Evolutionary conservation across 192 early-diverging fungal species (phyloP).

Genomic region (Backusella morwellensis): DNA sequence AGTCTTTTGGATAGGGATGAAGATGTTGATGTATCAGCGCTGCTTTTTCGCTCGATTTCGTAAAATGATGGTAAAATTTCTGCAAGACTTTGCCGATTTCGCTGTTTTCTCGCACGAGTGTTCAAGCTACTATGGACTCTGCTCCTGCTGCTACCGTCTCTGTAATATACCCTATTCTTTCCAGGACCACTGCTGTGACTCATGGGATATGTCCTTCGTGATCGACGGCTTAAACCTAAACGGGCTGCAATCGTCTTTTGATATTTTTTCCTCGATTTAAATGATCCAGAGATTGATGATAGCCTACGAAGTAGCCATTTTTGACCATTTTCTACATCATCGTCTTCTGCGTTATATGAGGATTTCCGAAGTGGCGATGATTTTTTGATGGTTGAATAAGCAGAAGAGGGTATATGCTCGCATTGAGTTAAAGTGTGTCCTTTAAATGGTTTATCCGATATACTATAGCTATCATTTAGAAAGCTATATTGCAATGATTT

Average conservation of each 20-base stretch:
- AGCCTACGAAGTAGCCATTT: constrained; percentile 1
- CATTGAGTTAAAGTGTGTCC: background rate
- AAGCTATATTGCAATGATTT: background rate
- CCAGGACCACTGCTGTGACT: background rate
- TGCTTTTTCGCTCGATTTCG: background rate
- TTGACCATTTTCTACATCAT: background rate
- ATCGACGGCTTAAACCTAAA: background rate
- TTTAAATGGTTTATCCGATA: background rate
- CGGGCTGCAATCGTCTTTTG: background rate
- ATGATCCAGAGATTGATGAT: background rate
- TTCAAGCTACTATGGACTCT: background rate
- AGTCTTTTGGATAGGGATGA: background rate
- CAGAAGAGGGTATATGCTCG: background rate
- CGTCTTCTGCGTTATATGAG: background rate
- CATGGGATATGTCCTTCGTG: background rate
- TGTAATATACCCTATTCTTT: background rate
- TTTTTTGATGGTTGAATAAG: background rate
- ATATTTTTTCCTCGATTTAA: background rate
- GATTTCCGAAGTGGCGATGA: background rate
- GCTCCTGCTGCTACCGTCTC: background rate
- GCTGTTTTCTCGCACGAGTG: background rate
- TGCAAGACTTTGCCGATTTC: background rate
- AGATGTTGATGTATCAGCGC: background rate
- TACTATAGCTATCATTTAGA: background rate
- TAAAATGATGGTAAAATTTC: constrained; percentile 2